A percentile compares a stretch with the other conserved stretches of the same genome.
phyloP scores from a whole-genome alignment of 129 eudicot species.

The Flaveria trinervia region DNA sequence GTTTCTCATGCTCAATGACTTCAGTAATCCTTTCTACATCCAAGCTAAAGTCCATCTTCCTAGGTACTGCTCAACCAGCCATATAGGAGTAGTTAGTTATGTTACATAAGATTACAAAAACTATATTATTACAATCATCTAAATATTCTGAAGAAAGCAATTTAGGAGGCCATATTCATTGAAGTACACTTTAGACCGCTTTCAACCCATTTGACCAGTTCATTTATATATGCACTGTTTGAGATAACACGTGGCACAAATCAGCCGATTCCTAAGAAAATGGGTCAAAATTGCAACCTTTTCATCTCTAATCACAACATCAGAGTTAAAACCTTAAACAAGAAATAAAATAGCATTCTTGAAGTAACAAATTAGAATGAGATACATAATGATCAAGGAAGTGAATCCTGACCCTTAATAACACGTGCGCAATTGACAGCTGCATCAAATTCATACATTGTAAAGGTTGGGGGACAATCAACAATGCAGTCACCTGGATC shows the following conservation, averaged over 20 bases:
- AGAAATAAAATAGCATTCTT: background rate
- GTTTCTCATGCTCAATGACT: conserved; percentile 69
- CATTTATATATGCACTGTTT: background rate
- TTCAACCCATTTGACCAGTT: background rate
- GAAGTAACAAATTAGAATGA: conserved; percentile 9
- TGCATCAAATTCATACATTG: conserved; percentile 97
- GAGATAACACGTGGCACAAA: background rate
- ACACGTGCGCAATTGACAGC: conserved; percentile 87
- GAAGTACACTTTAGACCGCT: background rate
- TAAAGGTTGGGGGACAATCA: conserved; percentile 94
- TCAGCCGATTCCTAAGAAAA: background rate
- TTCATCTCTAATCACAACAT: conserved; percentile 10
- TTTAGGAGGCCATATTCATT: background rate
- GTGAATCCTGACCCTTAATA: conserved; percentile 57
- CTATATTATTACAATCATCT: background rate
- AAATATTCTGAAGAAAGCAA: background rate
- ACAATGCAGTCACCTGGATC: conserved; percentile 93
- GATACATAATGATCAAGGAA: conserved; percentile 9
- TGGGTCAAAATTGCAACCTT: background rate
- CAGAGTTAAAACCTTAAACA: conserved; percentile 7
- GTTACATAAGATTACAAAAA: conserved; percentile 3
- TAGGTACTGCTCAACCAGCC: conserved; percentile 62
- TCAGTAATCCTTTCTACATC: conserved; percentile 58
- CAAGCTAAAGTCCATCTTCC: conserved; percentile 77
- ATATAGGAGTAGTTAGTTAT: conserved; percentile 15